Evolutionary conservation across 2,329 filamentous ascomycete species (phyloP), one percentile per base, ranked within the genome.

Genomic region (Pezicula neosporulosa): DNA sequence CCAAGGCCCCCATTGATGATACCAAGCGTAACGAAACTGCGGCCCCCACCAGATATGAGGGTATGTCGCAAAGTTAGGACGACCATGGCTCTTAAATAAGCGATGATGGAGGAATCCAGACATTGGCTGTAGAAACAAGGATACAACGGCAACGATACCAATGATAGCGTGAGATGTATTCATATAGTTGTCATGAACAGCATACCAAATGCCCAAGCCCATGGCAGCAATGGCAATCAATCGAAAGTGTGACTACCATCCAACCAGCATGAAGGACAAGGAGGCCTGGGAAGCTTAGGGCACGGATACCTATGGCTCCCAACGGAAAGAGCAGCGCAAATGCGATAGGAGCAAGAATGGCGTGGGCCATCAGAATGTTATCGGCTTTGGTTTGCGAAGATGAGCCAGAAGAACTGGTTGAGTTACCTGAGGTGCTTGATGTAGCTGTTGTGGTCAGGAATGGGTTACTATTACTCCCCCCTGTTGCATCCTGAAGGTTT

Each of bases 1-100:
- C 83, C 83, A 8, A 87, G 66, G 0, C 83, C 83, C 50, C 83
- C 84, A 60, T 87, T 86, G 60, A 86, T 66, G 47, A 86, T 75
- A 33, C 82, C 83, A 6, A 86, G 63, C 27, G 79, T 60, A 55
- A 87, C 77, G 45, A 85, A 66, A 1, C 70, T 60, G 18, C 83
- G 76, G 76, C 16, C 83, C 84, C 63, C 76, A 83, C 81, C 80
- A 86, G 54, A 85, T 76, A 62, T 87, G 61, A 19, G 58, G 55
- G 80, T 24, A 71, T 61, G 60, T 85, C 64, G 62, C 80, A 80
- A 53, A 80, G 60, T 53, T 72, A 7, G 21, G 77, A 73, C 48
- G 79, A 76, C 61, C 60, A 6, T 15, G 24, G 4, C 49, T 36
- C 52, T 75, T 62, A 63, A 73, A 86, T 57, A 80, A 66, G 18